Conservation (phyloP, 2,329 filamentous ascomycete genomes). For the Trichoderma citrinoviride region DNA sequence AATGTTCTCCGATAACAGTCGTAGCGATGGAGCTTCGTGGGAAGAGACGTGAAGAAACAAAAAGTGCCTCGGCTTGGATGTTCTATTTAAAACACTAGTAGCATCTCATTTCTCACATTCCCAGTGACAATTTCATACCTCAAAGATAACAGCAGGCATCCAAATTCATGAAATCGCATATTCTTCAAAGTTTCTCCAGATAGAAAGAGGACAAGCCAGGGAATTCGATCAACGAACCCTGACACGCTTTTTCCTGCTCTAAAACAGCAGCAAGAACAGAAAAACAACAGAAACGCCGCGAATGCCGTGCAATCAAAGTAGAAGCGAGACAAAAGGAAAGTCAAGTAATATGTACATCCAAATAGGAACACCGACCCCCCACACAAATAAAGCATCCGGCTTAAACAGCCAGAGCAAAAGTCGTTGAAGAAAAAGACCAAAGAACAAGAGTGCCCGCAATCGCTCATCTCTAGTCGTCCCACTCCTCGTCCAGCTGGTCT, state of each 20-base stretch:
- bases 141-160: neutral
- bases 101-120: neutral
- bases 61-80: neutral
- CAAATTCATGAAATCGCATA: neutral
- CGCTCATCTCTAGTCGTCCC: constrained; percentile 65
- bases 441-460: constrained; percentile 10
- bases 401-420: neutral
- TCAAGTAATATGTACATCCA: constrained; percentile 15
- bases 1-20: too few species aligned
- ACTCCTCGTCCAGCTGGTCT: constrained; percentile 94
- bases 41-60: neutral
- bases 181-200: neutral
- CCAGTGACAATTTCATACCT: neutral
- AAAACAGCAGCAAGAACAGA: neutral
- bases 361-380: constrained; percentile 11
- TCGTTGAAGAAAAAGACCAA: constrained; percentile 4
- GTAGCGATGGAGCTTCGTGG: too few species aligned
- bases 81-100: neutral
- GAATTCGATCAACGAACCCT: neutral
- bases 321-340: neutral
- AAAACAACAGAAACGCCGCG: constrained; percentile 20
- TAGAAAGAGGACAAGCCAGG: neutral
- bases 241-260: neutral
- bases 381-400: neutral
- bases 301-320: constrained; percentile 24